Evolutionary conservation across 805 yeast species (phyloP).

Genomic region (Sugiyamaella marilandica): DNA sequence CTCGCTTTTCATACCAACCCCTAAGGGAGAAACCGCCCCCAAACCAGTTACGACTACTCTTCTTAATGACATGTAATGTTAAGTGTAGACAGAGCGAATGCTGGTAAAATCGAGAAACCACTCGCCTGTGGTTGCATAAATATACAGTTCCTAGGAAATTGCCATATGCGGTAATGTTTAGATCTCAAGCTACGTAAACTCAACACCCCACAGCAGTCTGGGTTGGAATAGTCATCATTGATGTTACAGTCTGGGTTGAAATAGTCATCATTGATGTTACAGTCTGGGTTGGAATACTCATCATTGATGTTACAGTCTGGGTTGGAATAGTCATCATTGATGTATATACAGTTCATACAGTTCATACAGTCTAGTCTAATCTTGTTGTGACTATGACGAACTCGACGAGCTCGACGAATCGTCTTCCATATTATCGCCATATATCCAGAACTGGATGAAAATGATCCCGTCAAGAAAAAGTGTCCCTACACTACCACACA

Average conservation of each 20-base stretch:
- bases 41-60: conserved; percentile 91
- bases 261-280: too few relatives aligned
- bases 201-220: too few relatives aligned
- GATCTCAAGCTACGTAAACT: too few relatives aligned
- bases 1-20: conserved; percentile 48
- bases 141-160: too few relatives aligned
- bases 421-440: conserved; percentile 30
- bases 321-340: neutral
- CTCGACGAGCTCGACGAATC: neutral
- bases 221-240: too few relatives aligned
- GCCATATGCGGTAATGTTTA: too few relatives aligned
- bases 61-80: conserved; percentile 21
- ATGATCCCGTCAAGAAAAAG: conserved; percentile 76
- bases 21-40: conserved; percentile 83
- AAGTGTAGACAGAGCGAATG: too few relatives aligned
- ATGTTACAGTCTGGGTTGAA: too few relatives aligned
- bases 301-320: too few relatives aligned
- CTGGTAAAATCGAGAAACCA: too few relatives aligned
- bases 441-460: conserved; percentile 78
- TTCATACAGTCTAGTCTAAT: neutral
- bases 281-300: too few relatives aligned
- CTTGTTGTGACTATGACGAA: neutral
- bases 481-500: conserved; percentile 88
- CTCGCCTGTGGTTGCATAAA: too few relatives aligned
- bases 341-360: neutral